Percentiles rank a stretch among this genome's conserved stretches.
phyloP scores from a whole-genome alignment of 2,329 filamentous ascomycete species.

The Zelopaecilomyces penicillatus region DNA sequence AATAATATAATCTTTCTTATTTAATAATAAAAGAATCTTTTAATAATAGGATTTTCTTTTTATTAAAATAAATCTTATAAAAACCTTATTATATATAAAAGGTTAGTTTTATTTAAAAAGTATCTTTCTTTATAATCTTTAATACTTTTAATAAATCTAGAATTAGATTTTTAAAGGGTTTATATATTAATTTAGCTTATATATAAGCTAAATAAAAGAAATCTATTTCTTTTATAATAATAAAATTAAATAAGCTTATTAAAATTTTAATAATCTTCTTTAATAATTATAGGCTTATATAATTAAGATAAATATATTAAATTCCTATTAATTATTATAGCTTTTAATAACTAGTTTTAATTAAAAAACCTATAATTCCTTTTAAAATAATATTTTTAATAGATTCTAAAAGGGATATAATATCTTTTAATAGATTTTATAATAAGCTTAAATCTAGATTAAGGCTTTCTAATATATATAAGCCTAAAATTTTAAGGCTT shows the following conservation, averaged over 20 bases:
- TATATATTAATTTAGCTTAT: not conserved
- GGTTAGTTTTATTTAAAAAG: no score
- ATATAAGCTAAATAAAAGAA: not conserved
- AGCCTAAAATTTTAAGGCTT: not conserved
- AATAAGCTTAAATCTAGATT: not conserved
- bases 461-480: not conserved
- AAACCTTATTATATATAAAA: not conserved
- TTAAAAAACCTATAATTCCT: not conserved
- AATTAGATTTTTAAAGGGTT: not conserved
- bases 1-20: no score
- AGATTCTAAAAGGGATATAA: no score
- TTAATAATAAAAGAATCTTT: no score
- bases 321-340: not conserved
- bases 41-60: no score
- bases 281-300: not conserved
- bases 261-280: not conserved
- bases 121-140: no score
- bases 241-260: not conserved
- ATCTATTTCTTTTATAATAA: not conserved
- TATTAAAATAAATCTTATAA: not conserved
- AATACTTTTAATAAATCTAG: not conserved
- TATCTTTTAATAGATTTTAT: no score
- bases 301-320: not conserved
- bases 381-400: not conserved
- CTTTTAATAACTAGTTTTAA: not conserved